These are phyloP conservation scores for Malus fusca DNA, from an alignment of 306 rosid genomes.

Conservation along the genomic window DNA sequence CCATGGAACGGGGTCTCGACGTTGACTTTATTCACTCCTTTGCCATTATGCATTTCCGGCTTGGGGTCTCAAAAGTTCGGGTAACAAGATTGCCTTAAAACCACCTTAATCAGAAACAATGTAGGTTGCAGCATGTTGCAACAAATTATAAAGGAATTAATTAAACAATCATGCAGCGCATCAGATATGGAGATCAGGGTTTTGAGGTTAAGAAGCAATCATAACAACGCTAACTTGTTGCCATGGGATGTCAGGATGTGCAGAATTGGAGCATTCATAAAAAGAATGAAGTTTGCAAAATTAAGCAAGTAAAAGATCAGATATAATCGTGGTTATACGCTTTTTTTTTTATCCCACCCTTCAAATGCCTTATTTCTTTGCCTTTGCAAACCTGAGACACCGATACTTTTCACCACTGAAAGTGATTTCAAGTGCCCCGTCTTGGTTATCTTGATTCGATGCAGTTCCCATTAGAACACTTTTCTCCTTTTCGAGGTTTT, in stretches of 20 bases:
- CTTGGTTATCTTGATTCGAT: slow-evolving; percentile 90
- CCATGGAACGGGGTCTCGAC: no score
- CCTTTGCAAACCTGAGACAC: slow-evolving; percentile 94
- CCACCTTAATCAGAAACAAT: no score
- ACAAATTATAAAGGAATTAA: neutral
- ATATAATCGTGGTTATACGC: neutral
- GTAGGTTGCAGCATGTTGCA: no score
- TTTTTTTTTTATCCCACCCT: neutral
- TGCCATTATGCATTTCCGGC: no score
- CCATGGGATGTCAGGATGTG: neutral
- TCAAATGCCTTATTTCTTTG: slow-evolving; percentile 61
- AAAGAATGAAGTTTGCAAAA: neutral
- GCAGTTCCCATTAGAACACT: no score
- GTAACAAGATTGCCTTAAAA: no score
- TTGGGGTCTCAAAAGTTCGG: neutral
- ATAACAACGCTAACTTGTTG: neutral
- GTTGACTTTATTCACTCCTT: no score
- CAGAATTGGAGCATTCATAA: neutral
- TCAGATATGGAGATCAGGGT: neutral
- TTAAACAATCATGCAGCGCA: neutral
- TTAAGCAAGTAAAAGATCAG: neutral
- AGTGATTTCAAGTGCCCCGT: slow-evolving; percentile 97
- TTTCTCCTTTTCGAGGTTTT: no score
- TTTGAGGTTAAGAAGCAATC: neutral
- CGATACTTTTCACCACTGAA: slow-evolving; percentile 98